These are phyloP conservation scores for Pachyrhizus erosus DNA, from an alignment of 306 rosid genomes.

Conservation along the genomic window DNA sequence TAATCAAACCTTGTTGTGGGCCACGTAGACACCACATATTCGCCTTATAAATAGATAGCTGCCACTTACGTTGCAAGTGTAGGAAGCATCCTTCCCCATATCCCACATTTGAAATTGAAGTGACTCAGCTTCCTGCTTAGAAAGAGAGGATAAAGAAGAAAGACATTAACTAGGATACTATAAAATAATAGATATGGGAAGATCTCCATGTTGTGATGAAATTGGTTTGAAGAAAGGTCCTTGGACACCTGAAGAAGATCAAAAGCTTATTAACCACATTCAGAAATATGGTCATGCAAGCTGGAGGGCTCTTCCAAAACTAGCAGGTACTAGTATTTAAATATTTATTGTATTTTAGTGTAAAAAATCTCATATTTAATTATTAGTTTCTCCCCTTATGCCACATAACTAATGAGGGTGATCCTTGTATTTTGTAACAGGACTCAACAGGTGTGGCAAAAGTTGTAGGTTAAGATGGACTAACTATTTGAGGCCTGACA, in stretches of 20 bases:
- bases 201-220: constrained; percentile 47
- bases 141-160: neutral
- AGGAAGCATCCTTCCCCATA: constrained; percentile 21
- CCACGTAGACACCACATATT: constrained; percentile 1
- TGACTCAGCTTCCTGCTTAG: constrained; percentile 7
- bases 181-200: constrained; percentile 34
- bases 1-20: constrained; percentile 20
- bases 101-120: neutral
- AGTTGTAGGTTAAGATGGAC: constrained; percentile 55
- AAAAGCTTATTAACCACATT: constrained; percentile 40
- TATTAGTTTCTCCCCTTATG: neutral
- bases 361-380: neutral
- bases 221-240: constrained; percentile 54
- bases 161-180: neutral
- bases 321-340: constrained; percentile 33
- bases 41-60: constrained; percentile 40
- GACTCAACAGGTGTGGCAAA: constrained; percentile 53
- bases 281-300: constrained; percentile 46
- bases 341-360: neutral
- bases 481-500: constrained; percentile 50
- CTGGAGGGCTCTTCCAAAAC: constrained; percentile 54
- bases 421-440: constrained; percentile 31
- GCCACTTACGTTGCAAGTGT: neutral
- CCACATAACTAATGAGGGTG: neutral
- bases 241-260: constrained; percentile 54